These are phyloP conservation scores for Xenosphaeropsis pyriputrescens DNA, from an alignment of 2,329 filamentous ascomycete genomes.

Conservation along the genomic window DNA sequence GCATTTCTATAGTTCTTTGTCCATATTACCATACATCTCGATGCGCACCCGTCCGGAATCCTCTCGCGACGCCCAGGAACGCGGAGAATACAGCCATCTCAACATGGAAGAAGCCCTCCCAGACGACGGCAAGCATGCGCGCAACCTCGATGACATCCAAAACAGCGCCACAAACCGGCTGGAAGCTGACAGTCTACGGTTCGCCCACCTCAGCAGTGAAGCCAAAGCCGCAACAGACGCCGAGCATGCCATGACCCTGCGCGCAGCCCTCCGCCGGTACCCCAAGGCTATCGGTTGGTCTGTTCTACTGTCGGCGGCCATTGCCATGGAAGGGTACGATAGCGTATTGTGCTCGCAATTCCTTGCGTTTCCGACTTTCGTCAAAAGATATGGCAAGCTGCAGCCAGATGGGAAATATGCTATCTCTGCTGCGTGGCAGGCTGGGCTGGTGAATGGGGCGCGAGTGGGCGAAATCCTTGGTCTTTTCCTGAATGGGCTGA, in stretches of 20 bases:
- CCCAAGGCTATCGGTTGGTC: conserved; percentile 18
- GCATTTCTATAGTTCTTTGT: too few species aligned
- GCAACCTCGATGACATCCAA: too few species aligned
- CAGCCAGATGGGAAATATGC: conserved; percentile 13
- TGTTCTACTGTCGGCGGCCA: conserved; percentile 20
- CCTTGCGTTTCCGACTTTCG: conserved; percentile 17
- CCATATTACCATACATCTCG: too few species aligned
- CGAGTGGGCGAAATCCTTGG: conserved; percentile 26
- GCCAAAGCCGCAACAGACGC: conserved; percentile 8
- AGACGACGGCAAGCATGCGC: too few species aligned
- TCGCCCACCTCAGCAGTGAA: conserved; percentile 4
- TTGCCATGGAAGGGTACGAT: conserved; percentile 28
- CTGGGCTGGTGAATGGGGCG: conserved; percentile 23
- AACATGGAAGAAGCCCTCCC: too few species aligned
- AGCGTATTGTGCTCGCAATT: conserved; percentile 19
- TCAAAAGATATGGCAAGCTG: conserved; percentile 14
- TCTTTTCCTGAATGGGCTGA: conserved; percentile 22
- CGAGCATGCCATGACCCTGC: conserved; percentile 9
- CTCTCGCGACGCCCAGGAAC: too few species aligned
- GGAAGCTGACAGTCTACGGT: background rate
- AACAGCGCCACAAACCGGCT: too few species aligned
- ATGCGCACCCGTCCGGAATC: too few species aligned
- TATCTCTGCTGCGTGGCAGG: conserved; percentile 23
- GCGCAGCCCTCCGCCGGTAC: conserved; percentile 10
- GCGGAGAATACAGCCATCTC: too few species aligned